Evolutionary conservation across 2,329 filamentous ascomycete species (phyloP), one percentile per base, ranked within the genome.

Genomic region (Pseudopithomyces chartarum): DNA sequence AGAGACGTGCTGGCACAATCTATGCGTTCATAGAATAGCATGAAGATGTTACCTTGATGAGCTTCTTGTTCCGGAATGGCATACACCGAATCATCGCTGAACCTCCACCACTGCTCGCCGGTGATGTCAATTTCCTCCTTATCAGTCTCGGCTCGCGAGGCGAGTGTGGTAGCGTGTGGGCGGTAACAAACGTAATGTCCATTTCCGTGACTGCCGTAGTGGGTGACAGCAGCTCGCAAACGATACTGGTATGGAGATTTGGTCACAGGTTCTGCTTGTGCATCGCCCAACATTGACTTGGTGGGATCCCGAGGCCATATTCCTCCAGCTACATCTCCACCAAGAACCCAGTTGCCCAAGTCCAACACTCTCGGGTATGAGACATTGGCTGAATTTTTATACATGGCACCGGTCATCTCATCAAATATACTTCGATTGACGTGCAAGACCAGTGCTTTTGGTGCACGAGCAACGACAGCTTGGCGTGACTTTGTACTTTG

Each of bases 181-280:
- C 91, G 85, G 74, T 95, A 97, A 73, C 92, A 96, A 38, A 97
- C 87, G 66, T 99, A 98, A 77, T 99, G 95, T 0, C 95, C 95
- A 66, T 96, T 97, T 60, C 97, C 92, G 73, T 98, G 95, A 32
- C 90, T 84, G 3, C 95, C 95, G 59, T 90, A 91, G 71, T 98
- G 95, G 1, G 92, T 95, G 10, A 98, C 85, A 0, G 94, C 90
- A 29, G 93, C 92, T 52, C 90, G 86, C 15, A 98, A 80, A 69
- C 91, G 86, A 72, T 96, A 98, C 1, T 88, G 68, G 17, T 73
- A 73, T 1, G 67, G 69, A 19, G 69, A 70, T 6, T 55, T 42
- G 29, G 80, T 26, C 81, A 66, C 52, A 60, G 70, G 53, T 64
- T 74, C 39, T 64, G 58, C 29, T 57, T 75, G 65, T 44, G 81